Evolutionary conservation across 495 filamentous ascomycete genomes (phyloP).

Genomic region (Xanthoparmelia taractica): DNA sequence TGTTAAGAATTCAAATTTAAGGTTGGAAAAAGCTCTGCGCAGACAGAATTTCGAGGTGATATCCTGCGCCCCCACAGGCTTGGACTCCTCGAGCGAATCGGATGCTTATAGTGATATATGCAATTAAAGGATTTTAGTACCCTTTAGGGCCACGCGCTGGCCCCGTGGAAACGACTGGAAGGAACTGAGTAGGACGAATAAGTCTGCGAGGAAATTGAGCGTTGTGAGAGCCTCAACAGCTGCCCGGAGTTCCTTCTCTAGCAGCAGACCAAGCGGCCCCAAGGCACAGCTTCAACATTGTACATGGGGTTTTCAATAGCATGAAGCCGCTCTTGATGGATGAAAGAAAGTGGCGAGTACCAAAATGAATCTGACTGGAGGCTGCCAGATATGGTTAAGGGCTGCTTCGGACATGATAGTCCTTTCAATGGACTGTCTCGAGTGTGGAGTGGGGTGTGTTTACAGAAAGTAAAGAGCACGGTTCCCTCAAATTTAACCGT

Average conservation of each 20-base stretch:
- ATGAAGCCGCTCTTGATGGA: slow-evolving; percentile 72
- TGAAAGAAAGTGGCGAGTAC: slow-evolving; percentile 75
- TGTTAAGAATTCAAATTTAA: slow-evolving; percentile 75
- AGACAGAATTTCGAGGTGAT: slow-evolving; percentile 59
- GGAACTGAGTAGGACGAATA: neutral
- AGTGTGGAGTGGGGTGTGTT: slow-evolving; percentile 94
- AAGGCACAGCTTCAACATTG: slow-evolving; percentile 66
- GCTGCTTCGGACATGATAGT: slow-evolving; percentile 70
- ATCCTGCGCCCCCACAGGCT: slow-evolving; percentile 71
- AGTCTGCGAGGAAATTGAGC: neutral
- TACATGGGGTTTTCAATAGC: slow-evolving; percentile 81
- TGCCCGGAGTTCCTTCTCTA: slow-evolving; percentile 38
- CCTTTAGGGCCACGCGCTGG: slow-evolving; percentile 81
- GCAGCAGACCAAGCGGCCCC: slow-evolving; percentile 67
- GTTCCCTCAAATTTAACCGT: neutral
- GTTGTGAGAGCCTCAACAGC: neutral
- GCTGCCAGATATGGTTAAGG: slow-evolving; percentile 78
- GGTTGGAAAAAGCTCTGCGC: slow-evolving; percentile 71
- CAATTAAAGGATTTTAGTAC: slow-evolving; percentile 71
- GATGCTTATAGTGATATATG: slow-evolving; percentile 63
- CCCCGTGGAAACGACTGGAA: slow-evolving; percentile 56
- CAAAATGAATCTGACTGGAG: slow-evolving; percentile 89
- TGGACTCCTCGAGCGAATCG: slow-evolving; percentile 72
- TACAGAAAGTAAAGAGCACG: slow-evolving; percentile 47
- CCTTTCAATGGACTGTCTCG: slow-evolving; percentile 78